phyloP scores from a whole-genome alignment of 805 yeast genomes.

The Zygosaccharomyces lentus region DNA sequence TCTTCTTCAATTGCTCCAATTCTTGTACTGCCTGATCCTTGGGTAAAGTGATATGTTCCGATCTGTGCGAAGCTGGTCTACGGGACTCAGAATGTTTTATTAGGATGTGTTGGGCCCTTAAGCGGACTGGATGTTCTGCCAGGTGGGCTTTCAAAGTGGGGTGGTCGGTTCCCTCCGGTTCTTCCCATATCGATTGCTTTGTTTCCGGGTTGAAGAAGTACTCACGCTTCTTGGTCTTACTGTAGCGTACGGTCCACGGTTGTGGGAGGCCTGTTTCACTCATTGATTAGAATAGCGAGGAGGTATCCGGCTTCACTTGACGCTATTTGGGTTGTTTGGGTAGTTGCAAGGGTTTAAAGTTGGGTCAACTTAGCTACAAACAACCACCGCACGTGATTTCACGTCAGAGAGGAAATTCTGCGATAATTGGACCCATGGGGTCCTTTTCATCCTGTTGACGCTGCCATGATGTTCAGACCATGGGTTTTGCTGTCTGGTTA shows the following conservation, averaged over 20 bases:
- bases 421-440: background rate
- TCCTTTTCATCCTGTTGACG: background rate
- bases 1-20: constrained; percentile 53
- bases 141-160: constrained; percentile 56
- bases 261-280: constrained; percentile 70
- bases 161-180: constrained; percentile 78
- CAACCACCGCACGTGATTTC: constrained; percentile 2
- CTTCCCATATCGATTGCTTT: constrained; percentile 80
- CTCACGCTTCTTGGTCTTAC: constrained; percentile 78
- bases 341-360: background rate
- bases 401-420: background rate
- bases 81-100: constrained; percentile 81
- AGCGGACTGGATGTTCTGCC: constrained; percentile 54
- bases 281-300: background rate
- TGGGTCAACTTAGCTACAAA: background rate
- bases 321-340: background rate
- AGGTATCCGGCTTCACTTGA: background rate
- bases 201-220: constrained; percentile 72
- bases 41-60: constrained; percentile 64
- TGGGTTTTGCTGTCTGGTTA: background rate
- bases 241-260: constrained; percentile 77
- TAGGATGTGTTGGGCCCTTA: constrained; percentile 76
- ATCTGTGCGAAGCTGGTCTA: constrained; percentile 90
- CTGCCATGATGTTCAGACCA: too few species aligned
- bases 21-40: constrained; percentile 79